Evolutionary conservation across 768 basidiomycete species (phyloP), one percentile per base, ranked within the genome.

Genomic region (Neoboletus subvelutipes): DNA sequence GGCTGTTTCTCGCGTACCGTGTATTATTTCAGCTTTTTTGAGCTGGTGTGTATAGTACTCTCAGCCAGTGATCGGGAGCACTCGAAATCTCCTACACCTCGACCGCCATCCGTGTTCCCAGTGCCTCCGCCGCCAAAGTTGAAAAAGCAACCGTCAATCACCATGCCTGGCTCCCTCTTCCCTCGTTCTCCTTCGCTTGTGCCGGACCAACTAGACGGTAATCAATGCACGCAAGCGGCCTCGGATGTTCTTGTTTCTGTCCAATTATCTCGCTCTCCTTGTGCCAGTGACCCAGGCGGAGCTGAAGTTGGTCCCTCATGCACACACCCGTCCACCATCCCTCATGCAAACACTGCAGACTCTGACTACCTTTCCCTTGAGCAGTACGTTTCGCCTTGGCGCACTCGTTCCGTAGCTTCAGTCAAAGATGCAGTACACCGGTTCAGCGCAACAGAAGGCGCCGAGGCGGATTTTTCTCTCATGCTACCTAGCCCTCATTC

Each of bases 131-230:
- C 71, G 15, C 76, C 68, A 13, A 73, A 45, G 51, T 40, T 71
- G 47, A 69, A 55, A 36, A 71, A 64, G 41, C 59, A 69, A n/a
- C 72, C 73, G 9, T 83, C 82, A 3, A 64, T 79, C 0, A 85
- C 84, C 1, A 92, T 92, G 90, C 90, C 90, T 22, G 90, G 90
- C 9, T 81, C 90, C 1, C 80, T 92, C 13, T 89, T 85, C 65
- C 83, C 88, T 5, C 84, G 88, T 10, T 89, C 90, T 0, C 79
- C 83, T 0, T 88, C 88, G n/a, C 74, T 84, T 13, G 73, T 84
- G 31, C 83, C 84, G 8, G 67, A 69, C 28, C 75, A 75, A 22
- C 39, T 18, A 24, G 17, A 26, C 20, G n/a, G 28, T 4, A 15
- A 33, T 31, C 60, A 31, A 6, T 18, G 0, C 43, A 47, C 4